Evolutionary conservation across 257 asterid species (phyloP).

Genomic region (Penstemon eatonii): DNA sequence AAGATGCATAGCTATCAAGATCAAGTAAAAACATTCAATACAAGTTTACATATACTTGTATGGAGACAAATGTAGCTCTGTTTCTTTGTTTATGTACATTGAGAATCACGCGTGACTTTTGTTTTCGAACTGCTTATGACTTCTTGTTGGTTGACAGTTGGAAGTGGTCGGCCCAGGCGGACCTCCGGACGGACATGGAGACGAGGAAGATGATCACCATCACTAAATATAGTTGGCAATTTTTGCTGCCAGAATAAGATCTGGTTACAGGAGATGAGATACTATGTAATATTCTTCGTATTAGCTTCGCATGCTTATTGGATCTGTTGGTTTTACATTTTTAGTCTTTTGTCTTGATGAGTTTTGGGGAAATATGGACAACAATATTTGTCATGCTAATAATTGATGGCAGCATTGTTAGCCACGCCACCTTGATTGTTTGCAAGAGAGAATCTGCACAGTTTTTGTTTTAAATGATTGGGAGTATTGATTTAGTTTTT

Average conservation of each 20-base stretch:
- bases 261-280: constrained; percentile 41
- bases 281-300: constrained; percentile 36
- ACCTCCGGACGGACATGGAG: constrained; percentile 76
- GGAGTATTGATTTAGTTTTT: background rate
- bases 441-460: background rate
- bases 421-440: constrained; percentile 19
- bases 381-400: constrained; percentile 39
- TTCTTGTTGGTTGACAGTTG: constrained; percentile 45
- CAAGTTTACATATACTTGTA: background rate
- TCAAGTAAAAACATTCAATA: background rate
- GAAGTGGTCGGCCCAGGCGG: constrained; percentile 91
- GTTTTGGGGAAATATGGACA: constrained; percentile 32
- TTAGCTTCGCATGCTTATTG: constrained; percentile 32
- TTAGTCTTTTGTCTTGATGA: constrained; percentile 24
- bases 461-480: background rate
- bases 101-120: background rate
- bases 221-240: constrained; percentile 44
- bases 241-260: constrained; percentile 50
- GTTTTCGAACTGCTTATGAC: constrained; percentile 7
- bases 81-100: background rate
- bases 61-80: background rate
- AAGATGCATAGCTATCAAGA: too few relatives aligned
- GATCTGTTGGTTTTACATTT: constrained; percentile 27
- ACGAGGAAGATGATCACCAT: constrained; percentile 50
- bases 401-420: constrained; percentile 37